Evolutionary conservation across 2,329 filamentous ascomycete species (phyloP).

Genomic region (Elsinoe arachidis): DNA sequence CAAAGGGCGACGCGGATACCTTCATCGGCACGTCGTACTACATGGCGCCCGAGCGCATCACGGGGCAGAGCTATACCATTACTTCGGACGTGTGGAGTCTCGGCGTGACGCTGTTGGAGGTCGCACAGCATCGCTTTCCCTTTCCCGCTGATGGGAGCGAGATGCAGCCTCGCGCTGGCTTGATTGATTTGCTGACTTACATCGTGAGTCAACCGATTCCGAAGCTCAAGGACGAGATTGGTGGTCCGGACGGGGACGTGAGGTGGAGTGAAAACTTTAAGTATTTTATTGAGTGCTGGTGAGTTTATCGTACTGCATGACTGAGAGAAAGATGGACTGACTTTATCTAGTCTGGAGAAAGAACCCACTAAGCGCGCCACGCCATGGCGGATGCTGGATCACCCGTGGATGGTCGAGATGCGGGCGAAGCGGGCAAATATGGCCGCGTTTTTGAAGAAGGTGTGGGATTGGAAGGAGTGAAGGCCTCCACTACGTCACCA

Average conservation of each 20-base stretch:
- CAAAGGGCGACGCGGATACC: slow-evolving; percentile 95
- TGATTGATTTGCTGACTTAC: slow-evolving; percentile 94
- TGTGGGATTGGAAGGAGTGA: slow-evolving; percentile 90
- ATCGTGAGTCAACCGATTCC: slow-evolving; percentile 94
- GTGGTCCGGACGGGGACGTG: slow-evolving; percentile 53
- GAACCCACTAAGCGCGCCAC: slow-evolving; percentile 77
- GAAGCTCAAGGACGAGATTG: slow-evolving; percentile 85
- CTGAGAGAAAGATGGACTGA: not conserved
- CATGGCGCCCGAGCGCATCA: slow-evolving; percentile 95
- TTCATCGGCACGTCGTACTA: slow-evolving; percentile 99
- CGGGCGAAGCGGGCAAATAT: slow-evolving; percentile 94
- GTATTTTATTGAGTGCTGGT: slow-evolving; percentile 99
- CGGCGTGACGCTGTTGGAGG: slow-evolving; percentile 92
- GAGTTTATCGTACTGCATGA: slow-evolving; percentile 35
- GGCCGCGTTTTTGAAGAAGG: slow-evolving; percentile 83
- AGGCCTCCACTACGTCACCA: not conserved
- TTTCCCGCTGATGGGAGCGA: slow-evolving; percentile 96
- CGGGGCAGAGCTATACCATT: slow-evolving; percentile 95
- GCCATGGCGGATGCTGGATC: slow-evolving; percentile 97
- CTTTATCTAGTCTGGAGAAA: slow-evolving; percentile 71
- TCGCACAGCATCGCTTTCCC: slow-evolving; percentile 96
- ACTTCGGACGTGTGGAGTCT: slow-evolving; percentile 98
- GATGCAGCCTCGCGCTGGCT: slow-evolving; percentile 82
- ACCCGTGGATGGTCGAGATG: slow-evolving; percentile 99
- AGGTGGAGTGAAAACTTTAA: slow-evolving; percentile 97